These are phyloP conservation scores for Przewalskia tangutica DNA, from an alignment of 257 asterid genomes.

Conservation along the genomic window DNA sequence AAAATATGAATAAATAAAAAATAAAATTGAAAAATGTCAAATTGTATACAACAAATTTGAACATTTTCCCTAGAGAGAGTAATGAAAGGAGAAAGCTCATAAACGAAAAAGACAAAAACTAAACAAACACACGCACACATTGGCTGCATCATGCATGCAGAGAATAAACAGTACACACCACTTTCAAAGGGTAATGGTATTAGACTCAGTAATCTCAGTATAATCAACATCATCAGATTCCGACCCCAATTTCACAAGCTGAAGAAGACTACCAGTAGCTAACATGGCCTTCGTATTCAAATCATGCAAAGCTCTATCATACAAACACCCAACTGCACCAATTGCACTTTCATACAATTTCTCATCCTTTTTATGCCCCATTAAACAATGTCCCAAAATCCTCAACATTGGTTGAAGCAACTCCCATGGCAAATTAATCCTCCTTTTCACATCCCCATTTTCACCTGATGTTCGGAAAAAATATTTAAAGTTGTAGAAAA, in stretches of 20 bases:
- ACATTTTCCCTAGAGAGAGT: no score
- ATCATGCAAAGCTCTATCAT: slow-evolving; percentile 58
- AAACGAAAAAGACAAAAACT: neutral
- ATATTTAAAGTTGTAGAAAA: no score
- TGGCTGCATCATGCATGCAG: neutral
- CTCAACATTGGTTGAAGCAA: slow-evolving; percentile 55
- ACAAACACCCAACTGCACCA: slow-evolving; percentile 41
- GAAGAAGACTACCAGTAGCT: slow-evolving; percentile 56
- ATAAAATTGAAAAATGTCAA: no score
- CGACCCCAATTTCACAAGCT: slow-evolving; percentile 33
- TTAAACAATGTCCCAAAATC: slow-evolving; percentile 68
- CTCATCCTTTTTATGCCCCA: slow-evolving; percentile 26
- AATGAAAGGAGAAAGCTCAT: no score
- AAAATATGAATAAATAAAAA: no score
- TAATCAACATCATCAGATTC: slow-evolving; percentile 30
- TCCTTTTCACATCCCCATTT: slow-evolving; percentile 14
- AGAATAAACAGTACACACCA: neutral
- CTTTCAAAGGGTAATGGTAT: slow-evolving; percentile 31
- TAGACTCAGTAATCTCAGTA: slow-evolving; percentile 43
- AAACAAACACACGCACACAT: neutral
- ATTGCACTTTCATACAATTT: slow-evolving; percentile 42
- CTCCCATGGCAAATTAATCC: slow-evolving; percentile 63
- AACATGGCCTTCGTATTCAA: slow-evolving; percentile 58
- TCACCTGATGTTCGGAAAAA: neutral
- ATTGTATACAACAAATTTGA: no score